Evolutionary conservation across 2,329 filamentous ascomycete species (phyloP).

Genomic region (Xylariaceae sp.): DNA sequence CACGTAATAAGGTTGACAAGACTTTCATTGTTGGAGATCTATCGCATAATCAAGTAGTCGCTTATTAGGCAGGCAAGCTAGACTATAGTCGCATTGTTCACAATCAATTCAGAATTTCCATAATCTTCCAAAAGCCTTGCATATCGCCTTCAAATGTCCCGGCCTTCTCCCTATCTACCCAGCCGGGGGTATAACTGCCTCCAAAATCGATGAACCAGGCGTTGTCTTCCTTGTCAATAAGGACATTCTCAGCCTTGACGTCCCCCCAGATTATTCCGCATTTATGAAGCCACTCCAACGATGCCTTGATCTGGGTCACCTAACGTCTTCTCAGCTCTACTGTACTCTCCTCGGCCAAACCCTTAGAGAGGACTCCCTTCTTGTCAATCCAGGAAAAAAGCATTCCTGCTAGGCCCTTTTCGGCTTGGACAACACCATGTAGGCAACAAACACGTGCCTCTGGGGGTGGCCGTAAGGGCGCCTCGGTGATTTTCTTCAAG

Average conservation of each 20-base stretch:
- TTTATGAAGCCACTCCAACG: not conserved
- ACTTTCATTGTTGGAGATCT: no score
- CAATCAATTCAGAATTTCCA: not conserved
- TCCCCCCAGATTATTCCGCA: conserved; percentile 41
- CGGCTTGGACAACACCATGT: not conserved
- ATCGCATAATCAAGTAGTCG: no score
- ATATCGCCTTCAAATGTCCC: conserved; percentile 36
- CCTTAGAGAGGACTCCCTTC: not conserved
- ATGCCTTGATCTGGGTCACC: not conserved
- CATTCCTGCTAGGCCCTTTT: not conserved
- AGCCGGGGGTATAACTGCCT: conserved; percentile 41
- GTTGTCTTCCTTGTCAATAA: conserved; percentile 40
- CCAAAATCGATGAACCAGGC: conserved; percentile 44
- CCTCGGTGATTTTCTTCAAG: not conserved
- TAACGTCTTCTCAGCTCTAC: not conserved
- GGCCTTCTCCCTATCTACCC: conserved; percentile 36
- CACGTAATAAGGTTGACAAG: no score
- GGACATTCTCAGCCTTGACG: conserved; percentile 42
- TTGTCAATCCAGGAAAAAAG: not conserved
- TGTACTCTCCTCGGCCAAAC: not conserved
- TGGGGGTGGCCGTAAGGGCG: not conserved
- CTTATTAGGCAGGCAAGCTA: no score
- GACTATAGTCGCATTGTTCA: no score
- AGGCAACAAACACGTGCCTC: not conserved
- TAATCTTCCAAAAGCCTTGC: conserved; percentile 32